A percentile compares a stretch with the other conserved stretches of the same genome.
phyloP scores from a whole-genome alignment of 345 rosid species.

The Lagerstroemia speciosa region DNA sequence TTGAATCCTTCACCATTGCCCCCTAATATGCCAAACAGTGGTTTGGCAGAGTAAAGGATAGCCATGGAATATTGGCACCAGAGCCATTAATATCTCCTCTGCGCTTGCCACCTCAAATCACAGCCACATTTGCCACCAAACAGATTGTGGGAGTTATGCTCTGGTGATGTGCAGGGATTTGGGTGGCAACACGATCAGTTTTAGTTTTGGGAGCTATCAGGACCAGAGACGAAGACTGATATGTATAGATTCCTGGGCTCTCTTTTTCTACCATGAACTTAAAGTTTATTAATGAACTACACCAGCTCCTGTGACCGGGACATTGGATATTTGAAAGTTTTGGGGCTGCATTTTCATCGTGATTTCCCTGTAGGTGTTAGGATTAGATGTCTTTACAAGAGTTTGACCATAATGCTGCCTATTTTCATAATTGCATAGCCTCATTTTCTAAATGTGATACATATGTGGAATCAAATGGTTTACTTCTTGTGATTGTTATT shows the following conservation, averaged over 20 bases:
- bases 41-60: slow-evolving; percentile 34
- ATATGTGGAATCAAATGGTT: not conserved
- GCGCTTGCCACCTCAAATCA: slow-evolving; percentile 26
- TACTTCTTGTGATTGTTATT: too few species aligned
- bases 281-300: not conserved
- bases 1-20: slow-evolving; percentile 31
- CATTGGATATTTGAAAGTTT: too few species aligned
- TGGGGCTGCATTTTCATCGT: not conserved
- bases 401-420: not conserved
- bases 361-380: not conserved
- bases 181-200: slow-evolving; percentile 77
- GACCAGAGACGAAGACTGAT: slow-evolving; percentile 28
- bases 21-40: slow-evolving; percentile 25
- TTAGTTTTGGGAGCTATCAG: slow-evolving; percentile 48
- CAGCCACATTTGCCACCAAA: slow-evolving; percentile 26
- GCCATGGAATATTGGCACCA: slow-evolving; percentile 39
- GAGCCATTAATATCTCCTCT: slow-evolving; percentile 38
- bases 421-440: not conserved
- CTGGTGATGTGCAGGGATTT: slow-evolving; percentile 49
- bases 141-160: slow-evolving; percentile 44
- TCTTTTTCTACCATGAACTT: not conserved
- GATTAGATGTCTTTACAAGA: too few species aligned
- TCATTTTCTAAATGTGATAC: not conserved
- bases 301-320: not conserved
- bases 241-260: slow-evolving; percentile 6